Percentiles rank a stretch among this genome's conserved stretches.
phyloP scores from a whole-genome alignment of 345 rosid genomes.

The Eucalyptus sideroxylon region DNA sequence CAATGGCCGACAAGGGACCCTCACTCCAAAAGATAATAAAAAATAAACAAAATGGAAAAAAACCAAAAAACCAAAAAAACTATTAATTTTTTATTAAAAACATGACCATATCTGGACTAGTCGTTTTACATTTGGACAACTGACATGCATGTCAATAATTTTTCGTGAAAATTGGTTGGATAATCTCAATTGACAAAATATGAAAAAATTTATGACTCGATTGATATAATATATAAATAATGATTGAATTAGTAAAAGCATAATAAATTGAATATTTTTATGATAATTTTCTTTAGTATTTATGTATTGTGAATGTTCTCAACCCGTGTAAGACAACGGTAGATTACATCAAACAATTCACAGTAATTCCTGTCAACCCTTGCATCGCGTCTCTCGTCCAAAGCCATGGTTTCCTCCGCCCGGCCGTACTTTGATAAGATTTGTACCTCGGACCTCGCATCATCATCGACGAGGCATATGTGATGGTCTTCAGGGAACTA shows the following conservation, averaged over 20 bases:
- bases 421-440: not conserved
- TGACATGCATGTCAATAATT: too few species aligned
- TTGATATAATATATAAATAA: too few species aligned
- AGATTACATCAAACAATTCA: not conserved
- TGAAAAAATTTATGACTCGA: too few species aligned
- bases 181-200: too few species aligned
- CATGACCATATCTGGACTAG: too few species aligned
- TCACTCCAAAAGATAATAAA: not conserved
- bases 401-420: not conserved
- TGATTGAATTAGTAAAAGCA: too few species aligned
- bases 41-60: too few species aligned
- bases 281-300: not conserved
- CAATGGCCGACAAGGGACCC: not conserved
- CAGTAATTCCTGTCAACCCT: not conserved
- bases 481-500: not conserved
- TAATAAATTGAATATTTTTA: too few species aligned
- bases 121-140: accelerated
- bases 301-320: not conserved
- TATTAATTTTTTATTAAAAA: too few species aligned
- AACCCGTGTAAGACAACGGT: not conserved
- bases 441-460: not conserved
- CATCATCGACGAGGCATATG: not conserved
- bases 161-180: accelerated
- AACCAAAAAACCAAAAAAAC: accelerated
- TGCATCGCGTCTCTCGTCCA: not conserved